Base-by-base conservation (phyloP, 208 protist species). In the Novymonas esmeraldas region DNA sequence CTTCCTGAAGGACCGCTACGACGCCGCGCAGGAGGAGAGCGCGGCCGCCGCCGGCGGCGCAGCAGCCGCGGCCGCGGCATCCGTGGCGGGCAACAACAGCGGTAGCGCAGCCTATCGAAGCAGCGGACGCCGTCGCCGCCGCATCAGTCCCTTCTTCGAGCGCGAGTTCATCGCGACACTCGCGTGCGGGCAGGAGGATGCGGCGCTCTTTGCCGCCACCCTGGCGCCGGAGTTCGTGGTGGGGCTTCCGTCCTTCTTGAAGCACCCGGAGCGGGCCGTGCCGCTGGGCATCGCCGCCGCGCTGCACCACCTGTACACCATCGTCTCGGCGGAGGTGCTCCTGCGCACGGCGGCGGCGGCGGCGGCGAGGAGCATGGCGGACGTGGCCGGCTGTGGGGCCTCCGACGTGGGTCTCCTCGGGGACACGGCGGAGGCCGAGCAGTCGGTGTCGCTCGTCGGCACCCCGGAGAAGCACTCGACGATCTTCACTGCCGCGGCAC, bases 141-240 rank as follows among this genome's bases (percentile, higher is more conserved):
- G 57, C 41, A 63, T 84, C 4, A 68, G 29, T 26, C 79, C 82
- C 2, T 83, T 81, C 60, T 90, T 89, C 29, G 71, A 76, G 28
- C 79, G 82, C 11, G 84, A 93, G 64, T 89, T 93, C 41, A 33
- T 81, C 6, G 73, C 78, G 13, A 84, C 80, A 31, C 24, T 87
- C 14, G 77, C 76, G 10, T 62, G 46, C 10, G 79, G 84, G 31
- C 55, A 72, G 2, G 72, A 79, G 28, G 70, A 65, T 2, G 55
- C 68, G 7, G 76, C 59, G 11, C 50, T 82, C 39, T 93, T 89
- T 56, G 58, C 70, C 14, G 73, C 70, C n/a, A 81, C 77, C 7
- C 52, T 91, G 36, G 65, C 75, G 10, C 59, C 81, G 4, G 80
- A 89, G 61, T 84, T 89, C 62, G 67, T 91, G 50, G 77, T 91